Conservation (phyloP, 371 early-diverging fungal genomes). For the Rhizopus arrhizus region DNA sequence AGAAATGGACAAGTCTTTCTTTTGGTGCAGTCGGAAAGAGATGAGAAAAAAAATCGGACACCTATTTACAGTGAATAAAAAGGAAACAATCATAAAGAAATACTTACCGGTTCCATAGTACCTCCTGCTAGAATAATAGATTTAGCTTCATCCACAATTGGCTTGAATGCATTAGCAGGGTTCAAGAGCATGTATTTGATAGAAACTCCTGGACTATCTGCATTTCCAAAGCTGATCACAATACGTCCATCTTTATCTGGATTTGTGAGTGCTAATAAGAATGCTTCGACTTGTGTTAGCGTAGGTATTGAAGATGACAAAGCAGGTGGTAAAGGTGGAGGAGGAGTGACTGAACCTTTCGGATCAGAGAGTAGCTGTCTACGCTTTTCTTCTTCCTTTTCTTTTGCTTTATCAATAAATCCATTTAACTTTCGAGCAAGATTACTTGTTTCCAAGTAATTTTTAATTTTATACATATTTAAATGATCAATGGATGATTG, state of each 20-base stretch:
- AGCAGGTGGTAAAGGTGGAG: conserved; percentile 5
- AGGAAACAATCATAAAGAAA: neutral
- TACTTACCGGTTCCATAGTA: conserved; percentile 89
- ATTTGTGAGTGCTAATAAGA: conserved; percentile 63
- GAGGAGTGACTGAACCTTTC: neutral
- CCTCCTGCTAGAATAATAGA: conserved; percentile 94
- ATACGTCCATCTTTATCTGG: conserved; percentile 75
- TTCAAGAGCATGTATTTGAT: conserved; percentile 82
- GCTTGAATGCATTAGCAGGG: conserved; percentile 82
- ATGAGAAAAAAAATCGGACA: conserved; percentile 51
- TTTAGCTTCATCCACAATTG: conserved; percentile 78
- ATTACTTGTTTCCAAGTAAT: conserved; percentile 70
- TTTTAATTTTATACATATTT: conserved; percentile 81
- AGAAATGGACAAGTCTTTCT: conserved; percentile 60
- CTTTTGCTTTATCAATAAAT: conserved; percentile 51
- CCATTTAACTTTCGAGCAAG: conserved; percentile 76
- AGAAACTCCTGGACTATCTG: conserved; percentile 28
- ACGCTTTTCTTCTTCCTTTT: conserved; percentile 39
- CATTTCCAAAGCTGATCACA: conserved; percentile 38
- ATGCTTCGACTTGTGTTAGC: conserved; percentile 56
- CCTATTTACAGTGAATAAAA: conserved; percentile 13
- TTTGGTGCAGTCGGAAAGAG: conserved; percentile 55
- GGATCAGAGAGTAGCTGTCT: conserved; percentile 16
- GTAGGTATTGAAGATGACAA: conserved; percentile 43
- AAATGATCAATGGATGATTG: conserved; percentile 75